Conservation (phyloP, 2,329 filamentous ascomycete species). For the Fusarium tupiense region DNA sequence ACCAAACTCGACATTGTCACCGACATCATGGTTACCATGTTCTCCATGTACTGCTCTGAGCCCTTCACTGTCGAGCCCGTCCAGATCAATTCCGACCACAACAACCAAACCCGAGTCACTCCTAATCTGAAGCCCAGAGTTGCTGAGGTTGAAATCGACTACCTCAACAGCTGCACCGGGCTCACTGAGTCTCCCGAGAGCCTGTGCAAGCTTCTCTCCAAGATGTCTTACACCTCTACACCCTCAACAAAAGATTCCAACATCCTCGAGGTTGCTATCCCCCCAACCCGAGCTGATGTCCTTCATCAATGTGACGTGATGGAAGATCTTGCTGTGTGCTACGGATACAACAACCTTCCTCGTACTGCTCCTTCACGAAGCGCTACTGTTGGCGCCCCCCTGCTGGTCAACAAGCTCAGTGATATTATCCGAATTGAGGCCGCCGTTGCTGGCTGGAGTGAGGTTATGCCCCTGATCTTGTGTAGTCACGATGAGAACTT, state of each 20-base stretch:
- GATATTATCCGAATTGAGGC: constrained; percentile 91
- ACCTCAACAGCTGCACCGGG: constrained; percentile 93
- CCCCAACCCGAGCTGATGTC: constrained; percentile 90
- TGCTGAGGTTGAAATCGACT: constrained; percentile 86
- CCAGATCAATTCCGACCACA: constrained; percentile 91
- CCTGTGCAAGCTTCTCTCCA: constrained; percentile 82
- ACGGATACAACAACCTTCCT: constrained; percentile 96
- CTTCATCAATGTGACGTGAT: constrained; percentile 98
- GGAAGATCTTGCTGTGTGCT: constrained; percentile 97
- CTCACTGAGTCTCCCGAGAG: constrained; percentile 77
- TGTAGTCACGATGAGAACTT: constrained; percentile 99
- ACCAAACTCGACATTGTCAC: constrained; percentile 97
- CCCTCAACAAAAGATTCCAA: constrained; percentile 76
- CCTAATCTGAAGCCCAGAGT: constrained; percentile 82
- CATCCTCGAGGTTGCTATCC: constrained; percentile 83
- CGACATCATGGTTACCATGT: constrained; percentile 97
- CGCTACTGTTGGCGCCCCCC: constrained; percentile 84
- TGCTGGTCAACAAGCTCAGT: constrained; percentile 91
- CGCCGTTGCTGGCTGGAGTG: constrained; percentile 94
- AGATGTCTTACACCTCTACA: constrained; percentile 87
- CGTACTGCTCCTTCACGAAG: constrained; percentile 87
- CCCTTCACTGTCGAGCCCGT: constrained; percentile 94
- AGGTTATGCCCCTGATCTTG: constrained; percentile 94
- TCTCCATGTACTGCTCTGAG: constrained; percentile 88
- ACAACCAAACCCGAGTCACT: constrained; percentile 81